Evolutionary conservation across 2,329 filamentous ascomycete species (phyloP), one percentile per base, ranked within the genome.

Genomic region (Venturia nashicola): DNA sequence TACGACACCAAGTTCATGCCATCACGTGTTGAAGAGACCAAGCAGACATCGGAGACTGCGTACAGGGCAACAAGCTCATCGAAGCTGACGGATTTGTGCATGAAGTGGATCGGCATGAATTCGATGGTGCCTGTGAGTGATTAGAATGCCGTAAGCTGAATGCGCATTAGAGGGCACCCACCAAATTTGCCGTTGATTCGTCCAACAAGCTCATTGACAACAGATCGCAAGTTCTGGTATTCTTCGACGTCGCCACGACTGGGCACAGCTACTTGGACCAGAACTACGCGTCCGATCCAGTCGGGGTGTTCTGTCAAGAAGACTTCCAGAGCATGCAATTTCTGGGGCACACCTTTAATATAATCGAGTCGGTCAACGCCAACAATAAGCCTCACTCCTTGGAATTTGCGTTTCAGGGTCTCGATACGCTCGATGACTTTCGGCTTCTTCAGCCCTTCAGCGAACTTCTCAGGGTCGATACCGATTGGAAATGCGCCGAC

Each of bases 1-100:
- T 97, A 97, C 0, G 91, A 95, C 40, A 97, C 94, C 39, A 99
- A 82, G 75, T 99, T 99, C 94, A 99, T 99, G 71, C 94, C 94
- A 73, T 99, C 94, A 61, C 94, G 88, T n/a, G 90, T 97, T 2
- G 90, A 97, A 9, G 89, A 95, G 44, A 96, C 93, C 16, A 97
- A 83, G 73, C 92, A 96, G 55, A 91, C 90, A 72, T 97, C 94
- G 3, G 91, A 94, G 27, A 95, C 88, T 18, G 91, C 90, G 73
- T 97, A 97, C 9, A 97, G 83, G 0, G 92, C 92, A 61, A 95
- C 92, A 43, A 99, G 85, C 77, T 97, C 94, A 69, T 97, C 91
- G 70, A 97, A 97, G 60, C 86, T 86, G 72, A 97, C 91, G 5
- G 90, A 96, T 78, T 97, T 95, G 79, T 97, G 94, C 71, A 97